A percentile compares a stretch with the other conserved stretches of the same genome.
These are phyloP conservation scores for Boechera stricta DNA, from an alignment of 345 rosid species.

Conservation along the genomic window DNA sequence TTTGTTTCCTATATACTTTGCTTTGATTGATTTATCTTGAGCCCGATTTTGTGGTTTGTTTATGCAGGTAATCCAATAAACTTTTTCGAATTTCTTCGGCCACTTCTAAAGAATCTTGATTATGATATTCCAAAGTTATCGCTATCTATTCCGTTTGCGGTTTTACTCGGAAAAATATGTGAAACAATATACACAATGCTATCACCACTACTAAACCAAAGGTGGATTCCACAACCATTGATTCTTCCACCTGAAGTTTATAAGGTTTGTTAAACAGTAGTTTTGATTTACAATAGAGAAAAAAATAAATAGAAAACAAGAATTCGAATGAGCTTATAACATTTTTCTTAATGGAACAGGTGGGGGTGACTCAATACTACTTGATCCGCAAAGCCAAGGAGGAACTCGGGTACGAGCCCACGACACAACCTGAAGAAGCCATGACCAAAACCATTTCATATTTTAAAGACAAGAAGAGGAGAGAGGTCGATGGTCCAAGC, in stretches of 20 bases:
- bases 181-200: constrained; percentile 18
- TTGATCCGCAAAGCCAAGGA: constrained; percentile 31
- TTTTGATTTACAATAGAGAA: background rate
- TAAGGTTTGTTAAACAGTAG: constrained; percentile 16
- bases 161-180: constrained; percentile 25
- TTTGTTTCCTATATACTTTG: background rate
- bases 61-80: constrained; percentile 27
- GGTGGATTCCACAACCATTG: constrained; percentile 44
- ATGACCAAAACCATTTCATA: constrained; percentile 37
- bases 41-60: background rate
- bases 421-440: constrained; percentile 30
- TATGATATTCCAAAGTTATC: constrained; percentile 38
- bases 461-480: constrained; percentile 39
- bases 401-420: constrained; percentile 34
- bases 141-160: constrained; percentile 18
- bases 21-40: background rate
- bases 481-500: constrained; percentile 41
- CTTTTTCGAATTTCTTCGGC: constrained; percentile 33
- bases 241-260: constrained; percentile 40
- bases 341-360: constrained; percentile 4
- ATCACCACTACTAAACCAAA: constrained; percentile 19
- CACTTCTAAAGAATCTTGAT: constrained; percentile 35
- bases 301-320: background rate
- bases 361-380: constrained; percentile 35
- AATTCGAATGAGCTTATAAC: background rate